Base-by-base conservation (phyloP, 1,284 basidiomycete genomes). In the Stereum hirsutum region DNA sequence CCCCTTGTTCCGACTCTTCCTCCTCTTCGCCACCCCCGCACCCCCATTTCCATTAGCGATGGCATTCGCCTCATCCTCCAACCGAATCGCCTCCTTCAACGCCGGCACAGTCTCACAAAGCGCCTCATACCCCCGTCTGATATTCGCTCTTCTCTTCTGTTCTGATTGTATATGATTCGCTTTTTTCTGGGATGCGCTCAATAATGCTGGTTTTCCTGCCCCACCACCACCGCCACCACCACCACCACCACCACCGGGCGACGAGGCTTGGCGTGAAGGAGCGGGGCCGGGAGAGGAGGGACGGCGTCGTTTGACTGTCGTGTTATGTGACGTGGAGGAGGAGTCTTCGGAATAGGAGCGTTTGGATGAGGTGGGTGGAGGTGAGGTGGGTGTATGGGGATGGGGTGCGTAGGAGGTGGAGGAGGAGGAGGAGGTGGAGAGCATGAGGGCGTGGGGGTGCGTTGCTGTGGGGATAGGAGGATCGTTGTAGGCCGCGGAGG, bases 101-200 rank as follows among this genome's bases (percentile, higher is more conserved):
- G 83, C 69, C n/a, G 89, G 89, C 0, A 92, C 79, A 27, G 77
- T 75, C 17, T 81, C 81, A 56, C 88, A 89, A 0, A 94, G 69
- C 14, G 85, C 73, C 55, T 93, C 91, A 58, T 94, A 94, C 4
- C 89, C 91, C 40, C 81, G 69, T 12, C 89, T 73, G 41, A 94
- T 94, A 52, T 92, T 93, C 17, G 89, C 89, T n/a, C 91, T 74
- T 20, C 91, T 77, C 62, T 93, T 93, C 65, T 92, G 89, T 62
- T 87, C 84, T 5, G 80, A 85, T 52, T 91, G 88, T 50, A 94
- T 94, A 57, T 94, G 90, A 55, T 94, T 94, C 32, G 88, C 89
- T 59, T 92, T 91, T 62, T 94, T 94, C 66, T 94, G 90, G 7
- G 83, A 85, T 0, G 64, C 57, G 19, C 58, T 60, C 24, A 66